Evolutionary conservation across 768 basidiomycete species (phyloP).

Genomic region (Suillus cothurnatus): DNA sequence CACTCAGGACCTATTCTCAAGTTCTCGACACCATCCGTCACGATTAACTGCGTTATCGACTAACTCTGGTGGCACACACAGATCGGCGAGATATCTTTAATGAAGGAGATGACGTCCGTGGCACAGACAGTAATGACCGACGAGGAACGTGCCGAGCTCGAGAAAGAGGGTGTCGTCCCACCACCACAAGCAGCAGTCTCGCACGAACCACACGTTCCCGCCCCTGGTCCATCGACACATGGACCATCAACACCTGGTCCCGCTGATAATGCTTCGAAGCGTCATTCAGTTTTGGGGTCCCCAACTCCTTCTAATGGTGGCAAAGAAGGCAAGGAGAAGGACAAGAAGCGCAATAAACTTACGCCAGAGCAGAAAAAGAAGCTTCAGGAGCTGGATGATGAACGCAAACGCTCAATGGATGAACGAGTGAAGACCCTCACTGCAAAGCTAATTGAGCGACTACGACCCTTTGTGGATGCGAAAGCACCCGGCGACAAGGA

Average conservation of each 20-base stretch:
- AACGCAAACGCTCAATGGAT: conserved; percentile 78
- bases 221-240: conserved; percentile 11
- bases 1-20: conserved; percentile 4
- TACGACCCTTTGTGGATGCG: conserved; percentile 91
- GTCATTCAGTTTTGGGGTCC: conserved; percentile 15
- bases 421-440: conserved; percentile 75
- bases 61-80: conserved; percentile 32
- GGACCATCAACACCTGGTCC: conserved; percentile 13
- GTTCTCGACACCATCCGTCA: conserved; percentile 1
- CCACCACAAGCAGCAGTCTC: conserved; percentile 20
- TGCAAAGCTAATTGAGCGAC: conserved; percentile 77
- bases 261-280: conserved; percentile 23
- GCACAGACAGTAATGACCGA: conserved; percentile 89
- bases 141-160: conserved; percentile 88
- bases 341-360: conserved; percentile 51
- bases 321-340: conserved; percentile 41
- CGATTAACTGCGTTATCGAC: not conserved
- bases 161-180: conserved; percentile 58
- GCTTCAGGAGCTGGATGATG: conserved; percentile 78
- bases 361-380: conserved; percentile 86
- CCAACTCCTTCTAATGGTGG: conserved; percentile 21
- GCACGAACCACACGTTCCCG: conserved; percentile 14
- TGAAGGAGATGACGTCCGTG: conserved; percentile 90
- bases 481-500: conserved; percentile 76
- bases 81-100: conserved; percentile 96